Evolutionary conservation across 805 yeast species (phyloP), one percentile per base, ranked within the genome.

Genomic region (Metschnikowia gruessii): DNA sequence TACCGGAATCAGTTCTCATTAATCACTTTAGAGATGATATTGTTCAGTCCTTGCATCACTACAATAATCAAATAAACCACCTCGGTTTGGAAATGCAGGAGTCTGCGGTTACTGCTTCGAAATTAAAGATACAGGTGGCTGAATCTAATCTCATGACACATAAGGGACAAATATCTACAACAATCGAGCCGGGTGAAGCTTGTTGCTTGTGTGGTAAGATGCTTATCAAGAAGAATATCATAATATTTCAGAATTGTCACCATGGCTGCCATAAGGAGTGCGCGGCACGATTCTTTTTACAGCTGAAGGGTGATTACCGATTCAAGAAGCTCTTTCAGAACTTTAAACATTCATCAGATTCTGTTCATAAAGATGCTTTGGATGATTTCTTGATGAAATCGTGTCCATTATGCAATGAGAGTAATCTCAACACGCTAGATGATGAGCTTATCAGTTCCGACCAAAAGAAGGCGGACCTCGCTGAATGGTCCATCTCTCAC

Each of bases 231-330:
- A 77, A 89, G 47, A 85, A 81, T 59, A 90, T 90, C 55, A 76
- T 83, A 44, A 80, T 83, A 4, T 94, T 88, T 60, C 97, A 97
- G 0, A 71, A 69, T 48, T 94, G 99, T 61, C 85, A 79, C 46
- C 99, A 94, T 62, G 80, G 87, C 4, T 86, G 87, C 66, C 98
- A 94, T 61, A 83, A 82, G 42, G 96, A 90, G 61, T 94, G 99
- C 68, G 64, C 89, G n/a, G 78, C 85, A 6, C 76, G 79, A 46
- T 69, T 69, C 32, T 79, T 85, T 29, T 60, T 84, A 43, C 70
- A 72, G 30, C 81, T 85, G 26, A 82, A 81, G 49, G 69, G 72
- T 37, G 89, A 88, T 54, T 83, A 83, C 60, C 74, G 80, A 33
- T 74, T 83, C 42, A 83, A 83, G 60, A 82, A 79, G 58, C 70